phyloP scores from a whole-genome alignment of 805 yeast species.

The Metschnikowia peoriensis region DNA sequence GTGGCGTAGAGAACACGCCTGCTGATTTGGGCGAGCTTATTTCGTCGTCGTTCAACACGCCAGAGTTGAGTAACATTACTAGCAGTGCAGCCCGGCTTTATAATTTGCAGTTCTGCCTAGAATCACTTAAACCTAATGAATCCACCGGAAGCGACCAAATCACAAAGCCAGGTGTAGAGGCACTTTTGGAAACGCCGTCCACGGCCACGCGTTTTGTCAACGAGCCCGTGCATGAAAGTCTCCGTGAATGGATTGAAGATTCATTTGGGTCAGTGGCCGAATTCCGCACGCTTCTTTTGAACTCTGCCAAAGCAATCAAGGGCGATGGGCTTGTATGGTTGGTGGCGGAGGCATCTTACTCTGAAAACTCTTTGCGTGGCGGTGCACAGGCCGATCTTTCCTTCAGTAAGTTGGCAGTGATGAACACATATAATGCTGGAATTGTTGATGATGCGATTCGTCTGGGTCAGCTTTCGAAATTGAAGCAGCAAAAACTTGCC shows the following conservation, averaged over 20 bases:
- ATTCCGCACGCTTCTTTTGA: constrained; percentile 66
- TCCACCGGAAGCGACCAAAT: not conserved
- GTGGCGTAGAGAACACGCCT: constrained; percentile 28
- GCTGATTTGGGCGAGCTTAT: constrained; percentile 33
- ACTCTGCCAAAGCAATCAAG: constrained; percentile 66
- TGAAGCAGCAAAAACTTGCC: constrained; percentile 35
- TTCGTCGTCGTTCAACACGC: constrained; percentile 42
- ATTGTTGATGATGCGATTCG: constrained; percentile 65
- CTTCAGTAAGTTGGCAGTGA: constrained; percentile 55
- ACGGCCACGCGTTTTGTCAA: constrained; percentile 29
- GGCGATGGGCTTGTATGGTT: constrained; percentile 95
- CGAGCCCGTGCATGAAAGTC: constrained; percentile 32
- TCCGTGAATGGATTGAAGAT: constrained; percentile 48
- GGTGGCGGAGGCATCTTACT: constrained; percentile 53
- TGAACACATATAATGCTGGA: constrained; percentile 89
- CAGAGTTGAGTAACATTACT: constrained; percentile 43
- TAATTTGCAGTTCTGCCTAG: constrained; percentile 49
- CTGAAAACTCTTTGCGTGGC: constrained; percentile 26
- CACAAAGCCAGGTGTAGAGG: constrained; percentile 22
- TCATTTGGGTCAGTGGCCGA: constrained; percentile 78
- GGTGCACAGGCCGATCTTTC: constrained; percentile 20
- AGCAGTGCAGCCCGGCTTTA: constrained; percentile 47
- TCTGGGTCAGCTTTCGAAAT: constrained; percentile 49
- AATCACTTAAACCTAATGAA: constrained; percentile 35
- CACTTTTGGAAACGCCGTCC: constrained; percentile 47